phyloP scores from a whole-genome alignment of 2,329 filamentous ascomycete genomes.

The Aspergillus jensenii region DNA sequence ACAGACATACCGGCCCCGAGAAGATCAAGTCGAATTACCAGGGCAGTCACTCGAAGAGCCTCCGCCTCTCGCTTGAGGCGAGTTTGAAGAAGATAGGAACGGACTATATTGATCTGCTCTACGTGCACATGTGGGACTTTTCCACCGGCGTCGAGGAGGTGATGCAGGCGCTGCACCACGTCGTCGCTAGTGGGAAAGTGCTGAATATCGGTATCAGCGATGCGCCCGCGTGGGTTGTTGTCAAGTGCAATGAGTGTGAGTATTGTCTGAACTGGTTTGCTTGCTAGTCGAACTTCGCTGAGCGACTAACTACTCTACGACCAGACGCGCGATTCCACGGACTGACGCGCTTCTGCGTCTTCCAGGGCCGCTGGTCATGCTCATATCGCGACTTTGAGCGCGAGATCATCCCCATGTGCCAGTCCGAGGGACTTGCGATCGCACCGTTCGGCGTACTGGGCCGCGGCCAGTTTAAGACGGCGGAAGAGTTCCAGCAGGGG shows the following conservation, averaged over 20 bases:
- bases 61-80: background rate
- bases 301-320: background rate
- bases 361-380: background rate
- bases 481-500: background rate
- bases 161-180: background rate
- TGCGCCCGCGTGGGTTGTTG: constrained; percentile 4
- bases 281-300: background rate
- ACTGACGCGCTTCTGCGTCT: constrained; percentile 1
- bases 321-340: constrained; percentile 3
- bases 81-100: background rate
- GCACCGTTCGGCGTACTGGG: background rate
- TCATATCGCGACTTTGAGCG: constrained; percentile 2
- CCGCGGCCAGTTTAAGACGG: background rate
- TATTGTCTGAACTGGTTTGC: background rate
- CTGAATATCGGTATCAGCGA: constrained; percentile 1
- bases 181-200: background rate
- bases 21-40: constrained; percentile 49
- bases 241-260: constrained; percentile 4
- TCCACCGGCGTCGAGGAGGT: background rate
- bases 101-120: background rate
- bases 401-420: constrained; percentile 4
- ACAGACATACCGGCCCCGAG: constrained; percentile 50
- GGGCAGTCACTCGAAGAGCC: background rate
- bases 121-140: constrained; percentile 3
- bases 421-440: background rate